A percentile compares a stretch with the other conserved stretches of the same genome.
phyloP scores from a whole-genome alignment of 345 rosid genomes.

The Camelina laxa region DNA sequence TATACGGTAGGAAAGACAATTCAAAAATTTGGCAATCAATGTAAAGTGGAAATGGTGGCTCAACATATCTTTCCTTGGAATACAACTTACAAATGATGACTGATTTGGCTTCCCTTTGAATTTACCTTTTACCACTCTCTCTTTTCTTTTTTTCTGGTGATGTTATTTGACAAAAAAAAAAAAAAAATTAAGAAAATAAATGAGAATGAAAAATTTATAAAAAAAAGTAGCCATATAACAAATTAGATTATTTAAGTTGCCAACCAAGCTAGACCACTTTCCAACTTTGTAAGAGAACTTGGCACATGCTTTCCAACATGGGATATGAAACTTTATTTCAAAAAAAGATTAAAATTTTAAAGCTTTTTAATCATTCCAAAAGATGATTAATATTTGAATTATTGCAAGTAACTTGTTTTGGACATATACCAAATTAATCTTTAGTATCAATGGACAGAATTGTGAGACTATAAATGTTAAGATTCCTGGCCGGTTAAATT shows the following conservation, averaged over 20 bases:
- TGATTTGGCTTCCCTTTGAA: constrained; percentile 42
- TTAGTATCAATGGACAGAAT: constrained; percentile 13
- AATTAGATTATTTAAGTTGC: constrained; percentile 40
- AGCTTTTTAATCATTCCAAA: constrained; percentile 31
- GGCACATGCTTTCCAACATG: constrained; percentile 48
- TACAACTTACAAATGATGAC: constrained; percentile 45
- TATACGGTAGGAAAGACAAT: not conserved
- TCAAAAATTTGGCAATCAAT: constrained; percentile 29
- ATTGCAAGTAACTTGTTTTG: constrained; percentile 12
- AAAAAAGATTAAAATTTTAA: constrained; percentile 20
- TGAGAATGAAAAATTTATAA: constrained; percentile 2
- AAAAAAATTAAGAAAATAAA: constrained; percentile 8
- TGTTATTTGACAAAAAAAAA: constrained; percentile 12
- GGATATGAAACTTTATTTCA: constrained; percentile 37
- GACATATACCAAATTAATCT: constrained; percentile 2
- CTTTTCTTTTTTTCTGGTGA: not conserved
- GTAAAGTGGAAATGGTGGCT: constrained; percentile 31
- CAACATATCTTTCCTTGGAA: constrained; percentile 44
- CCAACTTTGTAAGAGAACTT: constrained; percentile 39
- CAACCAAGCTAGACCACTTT: constrained; percentile 46
- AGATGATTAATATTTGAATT: constrained; percentile 33
- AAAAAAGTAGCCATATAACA: constrained; percentile 3
- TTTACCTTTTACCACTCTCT: constrained; percentile 36
- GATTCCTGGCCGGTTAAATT: not conserved
- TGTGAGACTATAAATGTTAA: constrained; percentile 6